These are phyloP conservation scores for Rhododendron williamsianum DNA, from an alignment of 148 eudicot species.

Conservation along the genomic window DNA sequence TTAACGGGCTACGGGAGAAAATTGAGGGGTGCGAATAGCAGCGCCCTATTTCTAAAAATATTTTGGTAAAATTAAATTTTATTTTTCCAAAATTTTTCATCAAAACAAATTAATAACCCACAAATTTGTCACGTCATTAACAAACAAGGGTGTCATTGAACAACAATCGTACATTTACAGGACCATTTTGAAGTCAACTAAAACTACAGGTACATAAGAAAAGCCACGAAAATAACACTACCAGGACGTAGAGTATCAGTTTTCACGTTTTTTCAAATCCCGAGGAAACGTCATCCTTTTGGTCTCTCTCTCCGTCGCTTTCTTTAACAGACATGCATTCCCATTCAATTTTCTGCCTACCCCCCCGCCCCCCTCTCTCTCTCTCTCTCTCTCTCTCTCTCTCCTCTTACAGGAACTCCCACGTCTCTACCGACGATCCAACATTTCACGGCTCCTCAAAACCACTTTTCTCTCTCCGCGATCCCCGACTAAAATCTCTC, in stretches of 20 bases:
- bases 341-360: neutral
- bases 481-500: neutral
- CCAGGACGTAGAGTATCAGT: neutral
- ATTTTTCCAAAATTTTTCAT: rapidly evolving
- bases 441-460: neutral
- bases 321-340: neutral
- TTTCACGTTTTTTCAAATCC: conserved; percentile 2
- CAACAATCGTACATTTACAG: no score
- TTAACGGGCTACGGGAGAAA: no score
- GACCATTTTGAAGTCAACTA: no score
- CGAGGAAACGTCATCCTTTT: conserved; percentile 4
- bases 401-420: neutral
- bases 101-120: no score
- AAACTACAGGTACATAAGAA: no score
- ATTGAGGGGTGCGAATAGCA: no score
- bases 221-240: no score
- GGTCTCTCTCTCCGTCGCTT: neutral
- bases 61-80: no score
- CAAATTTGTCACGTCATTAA: no score
- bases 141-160: no score
- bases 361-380: neutral
- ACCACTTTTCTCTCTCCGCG: neutral
- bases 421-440: neutral
- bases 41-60: no score
- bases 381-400: neutral